phyloP scores from a whole-genome alignment of 345 rosid genomes.

The Populus alba region DNA sequence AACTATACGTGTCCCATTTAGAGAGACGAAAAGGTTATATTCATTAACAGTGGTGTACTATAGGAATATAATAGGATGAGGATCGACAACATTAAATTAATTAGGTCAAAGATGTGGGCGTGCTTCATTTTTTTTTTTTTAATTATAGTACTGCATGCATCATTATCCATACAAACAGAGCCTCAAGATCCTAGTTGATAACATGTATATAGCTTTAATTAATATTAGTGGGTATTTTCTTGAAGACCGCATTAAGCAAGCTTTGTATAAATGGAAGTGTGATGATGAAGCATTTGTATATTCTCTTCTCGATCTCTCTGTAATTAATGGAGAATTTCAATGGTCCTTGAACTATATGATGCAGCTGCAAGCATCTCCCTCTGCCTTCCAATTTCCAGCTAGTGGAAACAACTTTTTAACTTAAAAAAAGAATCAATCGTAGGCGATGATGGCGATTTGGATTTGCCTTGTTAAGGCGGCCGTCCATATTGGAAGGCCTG shows the following conservation, averaged over 20 bases:
- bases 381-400: constrained; percentile 21
- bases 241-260: not conserved
- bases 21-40: not conserved
- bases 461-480: constrained; percentile 8
- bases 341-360: constrained; percentile 28
- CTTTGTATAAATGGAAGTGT: not conserved
- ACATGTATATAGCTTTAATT: too few species aligned
- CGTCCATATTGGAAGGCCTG: not conserved
- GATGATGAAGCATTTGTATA: constrained; percentile 13
- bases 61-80: not conserved
- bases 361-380: constrained; percentile 16
- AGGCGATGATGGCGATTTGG: not conserved
- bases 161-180: not conserved
- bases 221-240: not conserved
- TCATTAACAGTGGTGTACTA: not conserved
- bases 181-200: not conserved
- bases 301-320: constrained; percentile 1
- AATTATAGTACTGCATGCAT: not conserved
- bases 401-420: constrained; percentile 14
- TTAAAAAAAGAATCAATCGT: constrained; percentile 16
- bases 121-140: not conserved
- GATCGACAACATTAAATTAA: not conserved
- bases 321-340: constrained; percentile 25
- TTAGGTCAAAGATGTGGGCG: constrained; percentile 14
- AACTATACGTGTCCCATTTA: not conserved